Conservation (phyloP, 257 asterid species). For the Jacaranda mimosifolia region DNA sequence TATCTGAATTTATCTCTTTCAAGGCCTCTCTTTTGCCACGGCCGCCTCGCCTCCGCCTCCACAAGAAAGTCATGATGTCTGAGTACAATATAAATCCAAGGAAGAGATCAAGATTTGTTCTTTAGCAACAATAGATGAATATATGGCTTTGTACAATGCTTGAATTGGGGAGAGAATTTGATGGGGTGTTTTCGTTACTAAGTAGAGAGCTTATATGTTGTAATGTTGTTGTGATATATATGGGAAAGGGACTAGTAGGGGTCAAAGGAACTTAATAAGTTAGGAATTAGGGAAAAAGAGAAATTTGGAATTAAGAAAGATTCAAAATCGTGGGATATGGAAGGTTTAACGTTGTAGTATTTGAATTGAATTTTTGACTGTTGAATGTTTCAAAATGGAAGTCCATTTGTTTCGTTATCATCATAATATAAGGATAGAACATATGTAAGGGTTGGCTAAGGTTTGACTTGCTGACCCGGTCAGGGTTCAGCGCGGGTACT, state of each 20-base stretch:
- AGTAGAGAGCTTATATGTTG: not conserved
- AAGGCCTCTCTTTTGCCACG: conserved; percentile 29
- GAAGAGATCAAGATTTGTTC: not conserved
- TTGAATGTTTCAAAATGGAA: conserved; percentile 42
- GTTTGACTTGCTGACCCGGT: conserved; percentile 46
- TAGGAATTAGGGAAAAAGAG: conserved; percentile 44
- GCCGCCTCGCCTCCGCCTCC: conserved; percentile 54
- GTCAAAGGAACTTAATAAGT: conserved; percentile 32
- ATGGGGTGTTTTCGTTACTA: not conserved
- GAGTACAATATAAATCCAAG: not conserved
- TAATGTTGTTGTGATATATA: not conserved
- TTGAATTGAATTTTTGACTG: conserved; percentile 50
- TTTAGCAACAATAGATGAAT: not conserved
- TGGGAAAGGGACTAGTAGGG: not conserved
- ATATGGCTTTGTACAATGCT: not conserved
- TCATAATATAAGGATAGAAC: not conserved
- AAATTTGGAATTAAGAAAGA: conserved; percentile 34
- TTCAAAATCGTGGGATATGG: conserved; percentile 41
- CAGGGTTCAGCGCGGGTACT: conserved; percentile 33
- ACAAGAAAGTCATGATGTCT: conserved; percentile 44
- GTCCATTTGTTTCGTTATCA: conserved; percentile 27
- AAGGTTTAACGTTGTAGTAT: conserved; percentile 15
- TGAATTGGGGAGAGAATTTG: not conserved
- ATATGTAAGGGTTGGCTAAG: not conserved
- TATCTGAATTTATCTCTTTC: conserved; percentile 18